Evolutionary conservation across 306 rosid genomes (phyloP), one percentile per base, ranked within the genome.

Genomic region (Quercus rubra): DNA sequence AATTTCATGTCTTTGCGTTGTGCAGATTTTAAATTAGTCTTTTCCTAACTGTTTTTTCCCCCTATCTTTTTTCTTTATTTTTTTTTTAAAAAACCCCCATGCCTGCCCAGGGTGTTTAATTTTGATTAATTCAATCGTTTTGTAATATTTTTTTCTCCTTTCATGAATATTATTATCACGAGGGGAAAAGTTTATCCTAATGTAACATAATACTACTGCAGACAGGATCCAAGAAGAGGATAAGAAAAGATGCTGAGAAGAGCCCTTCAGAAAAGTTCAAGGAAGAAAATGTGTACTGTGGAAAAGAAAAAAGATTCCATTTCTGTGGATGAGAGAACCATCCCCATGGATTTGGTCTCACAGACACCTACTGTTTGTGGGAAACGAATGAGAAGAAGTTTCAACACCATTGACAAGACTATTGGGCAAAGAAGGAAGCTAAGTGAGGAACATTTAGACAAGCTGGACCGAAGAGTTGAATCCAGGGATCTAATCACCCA

Each of bases 401-500:
- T 6, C 73, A 23, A 23, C 54, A 63, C 38, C 6, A 52, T 38
- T 63, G 56, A 11, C 77, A 61, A 73, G 82, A 68, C 54, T 79
- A 27, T 52, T 30, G n/a, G 64, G 62, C 19, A 12, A 11, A 73
- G 64, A 76, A 55, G 38, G 80, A 79, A 49, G 68, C 84, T 0
- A 70, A 28, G 30, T 20, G 31, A 12, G 70, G 27, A 78, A 0
- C 75, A 23, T 75, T 69, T 20, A 27, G 49, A 54, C 74, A 63
- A 74, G 21, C 57, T 74, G 68, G 23, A 54, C 73, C 77, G 11
- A 58, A 76, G 41, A 49, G 59, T 66, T 69, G 82, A 79, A 73
- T 49, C 59, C 18, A 21, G 31, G 33, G 88, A 87, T 79, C 78
- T 13, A 23, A 84, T 79, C 57, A 78, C 88, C 12, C 75, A 46